Base-by-base conservation (phyloP, 768 basidiomycete species). In the Lyophyllum decastes region DNA sequence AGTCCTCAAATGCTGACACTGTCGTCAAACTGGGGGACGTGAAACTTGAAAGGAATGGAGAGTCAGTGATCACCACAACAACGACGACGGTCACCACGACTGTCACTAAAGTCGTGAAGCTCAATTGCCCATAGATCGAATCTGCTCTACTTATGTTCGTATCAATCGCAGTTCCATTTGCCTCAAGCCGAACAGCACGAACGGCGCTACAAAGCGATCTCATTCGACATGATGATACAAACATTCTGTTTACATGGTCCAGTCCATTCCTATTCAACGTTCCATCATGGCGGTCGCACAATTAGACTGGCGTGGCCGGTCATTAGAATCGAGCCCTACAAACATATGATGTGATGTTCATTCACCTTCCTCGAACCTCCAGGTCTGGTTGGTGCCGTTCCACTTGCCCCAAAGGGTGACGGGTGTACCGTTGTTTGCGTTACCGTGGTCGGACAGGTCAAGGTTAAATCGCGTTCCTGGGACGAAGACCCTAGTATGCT, bases 391-490 rank as follows among this genome's bases (percentile, higher is more conserved):
- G 16, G 60, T 44, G 2, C 72, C 77, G 21, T 38, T 21, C 78
- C 75, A 77, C 24, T 70, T 72, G 11, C 67, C 58, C 80, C 82
- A 82, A 57, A 81, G 30, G 17, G 72, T 62, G 12, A 82, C 59
- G 0, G 64, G 63, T 0, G 79, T 82, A 8, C 82, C 81, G 10
- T 70, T 72, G 1, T 65, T 64, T 21, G 75, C 19, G 57, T 76
- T 74, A 14, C 82, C 82, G 49, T 80, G 64, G 54, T 80, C 71
- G 4, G 72, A 70, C 7, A 83, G 61, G 54, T 82, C 81, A 34
- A 77, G 57, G 55, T 71, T 75, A 69, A 60, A 55, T 49, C 10
- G 17, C 67, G 65, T 59, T 74, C 54, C 60, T 17, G 38, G 68
- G 61, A 61, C 68, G 66, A 62, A 81, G 61, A 62, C 71, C 65